These are phyloP conservation scores for Mycena galopus DNA, from an alignment of 768 basidiomycete genomes.

Conservation along the genomic window DNA sequence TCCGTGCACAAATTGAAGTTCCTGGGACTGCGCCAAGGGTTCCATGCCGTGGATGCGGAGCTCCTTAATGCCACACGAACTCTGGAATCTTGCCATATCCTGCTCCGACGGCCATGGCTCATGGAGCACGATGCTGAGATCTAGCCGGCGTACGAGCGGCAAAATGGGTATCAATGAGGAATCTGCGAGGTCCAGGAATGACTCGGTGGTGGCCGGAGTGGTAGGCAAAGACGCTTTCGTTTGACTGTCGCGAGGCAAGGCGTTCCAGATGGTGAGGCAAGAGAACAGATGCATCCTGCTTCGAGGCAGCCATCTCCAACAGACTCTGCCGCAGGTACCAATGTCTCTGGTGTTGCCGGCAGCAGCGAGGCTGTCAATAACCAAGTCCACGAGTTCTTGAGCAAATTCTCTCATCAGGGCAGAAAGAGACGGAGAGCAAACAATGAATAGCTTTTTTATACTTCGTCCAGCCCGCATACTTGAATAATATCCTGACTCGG, in stretches of 20 bases:
- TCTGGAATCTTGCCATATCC: not conserved
- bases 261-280: not conserved
- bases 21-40: not conserved
- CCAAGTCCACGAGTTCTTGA: slow-evolving; percentile 7
- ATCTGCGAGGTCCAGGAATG: not conserved
- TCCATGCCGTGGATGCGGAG: not conserved
- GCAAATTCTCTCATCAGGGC: not conserved
- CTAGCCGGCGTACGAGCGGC: not conserved
- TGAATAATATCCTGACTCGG: too few relatives aligned
- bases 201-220: not conserved
- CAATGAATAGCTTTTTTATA: too few relatives aligned
- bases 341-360: not conserved
- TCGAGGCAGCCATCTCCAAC: not conserved
- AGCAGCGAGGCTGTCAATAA: not conserved
- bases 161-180: not conserved
- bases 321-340: not conserved
- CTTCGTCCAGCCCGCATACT: too few relatives aligned
- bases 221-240: not conserved
- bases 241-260: not conserved
- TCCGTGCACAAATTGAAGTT: not conserved
- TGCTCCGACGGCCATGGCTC: not conserved
- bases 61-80: not conserved
- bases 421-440: too few relatives aligned
- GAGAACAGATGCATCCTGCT: slow-evolving; percentile 4
- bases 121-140: not conserved